Conservation (phyloP, 2,329 filamentous ascomycete species). For the Beauveria sp. region DNA sequence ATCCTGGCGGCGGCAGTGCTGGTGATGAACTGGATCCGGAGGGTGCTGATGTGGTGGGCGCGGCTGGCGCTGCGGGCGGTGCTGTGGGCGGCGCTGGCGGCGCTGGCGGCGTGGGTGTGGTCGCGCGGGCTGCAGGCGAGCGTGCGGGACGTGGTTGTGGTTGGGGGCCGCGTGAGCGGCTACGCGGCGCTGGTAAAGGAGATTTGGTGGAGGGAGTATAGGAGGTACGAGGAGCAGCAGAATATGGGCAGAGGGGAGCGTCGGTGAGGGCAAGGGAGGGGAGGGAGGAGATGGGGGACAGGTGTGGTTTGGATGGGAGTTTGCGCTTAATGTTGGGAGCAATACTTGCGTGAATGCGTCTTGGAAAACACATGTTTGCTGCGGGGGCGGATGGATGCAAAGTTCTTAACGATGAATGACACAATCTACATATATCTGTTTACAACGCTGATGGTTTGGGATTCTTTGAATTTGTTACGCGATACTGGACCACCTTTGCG, state of each 20-base stretch:
- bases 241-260: constrained; percentile 17
- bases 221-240: constrained; percentile 45
- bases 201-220: constrained; percentile 51
- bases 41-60: constrained; percentile 71
- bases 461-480: background rate
- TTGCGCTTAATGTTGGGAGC: background rate
- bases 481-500: background rate
- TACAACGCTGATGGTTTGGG: background rate
- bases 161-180: constrained; percentile 35
- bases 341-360: background rate
- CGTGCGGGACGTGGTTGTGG: constrained; percentile 45
- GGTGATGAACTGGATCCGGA: constrained; percentile 62
- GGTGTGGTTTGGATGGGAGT: background rate
- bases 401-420: constrained; percentile 2
- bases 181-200: constrained; percentile 42
- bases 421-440: background rate
- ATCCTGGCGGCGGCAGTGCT: constrained; percentile 49
- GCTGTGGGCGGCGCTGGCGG: constrained; percentile 55
- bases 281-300: background rate
- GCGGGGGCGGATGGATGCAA: background rate
- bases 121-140: constrained; percentile 61
- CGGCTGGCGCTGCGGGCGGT: constrained; percentile 54
- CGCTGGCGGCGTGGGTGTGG: constrained; percentile 49
- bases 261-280: background rate
- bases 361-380: background rate